Percentiles rank a stretch among this genome's conserved stretches.
phyloP scores from a whole-genome alignment of 140 eudicot genomes.

The Ambrosia hybrid region DNA sequence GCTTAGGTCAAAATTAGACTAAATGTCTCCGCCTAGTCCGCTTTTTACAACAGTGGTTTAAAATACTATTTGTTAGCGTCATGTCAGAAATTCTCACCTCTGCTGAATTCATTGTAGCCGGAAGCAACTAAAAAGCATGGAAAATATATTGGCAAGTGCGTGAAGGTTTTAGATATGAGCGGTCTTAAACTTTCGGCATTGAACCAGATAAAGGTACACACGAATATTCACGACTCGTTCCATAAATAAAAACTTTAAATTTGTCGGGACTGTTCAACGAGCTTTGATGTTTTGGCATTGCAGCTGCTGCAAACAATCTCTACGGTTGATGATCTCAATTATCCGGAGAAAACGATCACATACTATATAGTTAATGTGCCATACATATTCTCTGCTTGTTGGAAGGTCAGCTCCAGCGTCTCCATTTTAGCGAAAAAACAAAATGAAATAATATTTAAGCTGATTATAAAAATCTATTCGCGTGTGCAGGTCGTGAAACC shows the following conservation, averaged over 20 bases:
- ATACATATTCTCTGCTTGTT: slow-evolving; percentile 78
- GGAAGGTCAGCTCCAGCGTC: slow-evolving; percentile 57
- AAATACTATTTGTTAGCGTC: too few species aligned
- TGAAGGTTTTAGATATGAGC: slow-evolving; percentile 83
- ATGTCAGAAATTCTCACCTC: background rate
- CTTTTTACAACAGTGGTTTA: too few species aligned
- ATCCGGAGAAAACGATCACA: slow-evolving; percentile 67
- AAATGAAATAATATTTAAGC: background rate
- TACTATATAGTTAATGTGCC: slow-evolving; percentile 83
- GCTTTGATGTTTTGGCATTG: slow-evolving; percentile 11
- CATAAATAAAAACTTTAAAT: background rate
- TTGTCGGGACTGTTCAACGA: background rate
- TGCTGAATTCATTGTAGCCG: slow-evolving; percentile 46
- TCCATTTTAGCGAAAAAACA: background rate
- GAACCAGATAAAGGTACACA: slow-evolving; percentile 67
- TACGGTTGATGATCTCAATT: slow-evolving; percentile 70
- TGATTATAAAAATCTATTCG: background rate
- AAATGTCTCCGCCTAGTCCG: too few species aligned
- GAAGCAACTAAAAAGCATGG: slow-evolving; percentile 59
- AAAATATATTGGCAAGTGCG: slow-evolving; percentile 59
- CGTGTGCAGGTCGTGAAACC: slow-evolving; percentile 74
- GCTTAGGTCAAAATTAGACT: too few species aligned
- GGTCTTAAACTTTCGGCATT: slow-evolving; percentile 78
- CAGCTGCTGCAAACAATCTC: slow-evolving; percentile 70
- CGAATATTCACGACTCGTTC: background rate